These are phyloP conservation scores for Pseudonitzschia multiseries DNA, from an alignment of 108 stramenopile genomes.

Conservation along the genomic window DNA sequence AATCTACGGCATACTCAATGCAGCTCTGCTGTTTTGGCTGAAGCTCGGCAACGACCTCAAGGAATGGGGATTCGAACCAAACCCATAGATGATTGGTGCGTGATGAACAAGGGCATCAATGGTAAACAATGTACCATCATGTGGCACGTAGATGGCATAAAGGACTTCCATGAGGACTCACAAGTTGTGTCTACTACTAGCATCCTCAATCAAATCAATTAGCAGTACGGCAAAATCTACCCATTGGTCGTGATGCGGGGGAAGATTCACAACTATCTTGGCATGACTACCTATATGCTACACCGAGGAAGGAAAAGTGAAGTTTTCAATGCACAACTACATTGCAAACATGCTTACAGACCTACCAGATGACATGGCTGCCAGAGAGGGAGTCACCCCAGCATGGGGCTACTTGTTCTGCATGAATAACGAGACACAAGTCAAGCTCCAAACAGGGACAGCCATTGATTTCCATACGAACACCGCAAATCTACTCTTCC, in stretches of 20 bases:
- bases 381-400: constrained; percentile 26
- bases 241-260: constrained; percentile 34
- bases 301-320: constrained; percentile 20
- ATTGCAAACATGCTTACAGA: constrained; percentile 16
- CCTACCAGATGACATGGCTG: not conserved
- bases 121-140: constrained; percentile 39
- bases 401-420: constrained; percentile 41
- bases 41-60: not conserved
- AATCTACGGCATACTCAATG: constrained; percentile 38
- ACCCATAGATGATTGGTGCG: constrained; percentile 51
- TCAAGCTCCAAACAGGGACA: not conserved
- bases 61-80: constrained; percentile 31
- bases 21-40: constrained; percentile 23
- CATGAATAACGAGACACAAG: constrained; percentile 18
- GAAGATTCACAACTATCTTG: constrained; percentile 44
- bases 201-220: not conserved
- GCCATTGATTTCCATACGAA: constrained; percentile 11
- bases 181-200: not conserved
- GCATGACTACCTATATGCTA: constrained; percentile 42
- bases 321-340: constrained; percentile 23
- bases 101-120: constrained; percentile 38
- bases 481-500: constrained; percentile 32
- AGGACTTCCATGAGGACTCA: not conserved
- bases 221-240: constrained; percentile 1
- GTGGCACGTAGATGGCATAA: not conserved